Percentiles rank a stretch among this genome's conserved stretches.
phyloP scores from a whole-genome alignment of 768 basidiomycete genomes.

The Tephrocybe sp. region DNA sequence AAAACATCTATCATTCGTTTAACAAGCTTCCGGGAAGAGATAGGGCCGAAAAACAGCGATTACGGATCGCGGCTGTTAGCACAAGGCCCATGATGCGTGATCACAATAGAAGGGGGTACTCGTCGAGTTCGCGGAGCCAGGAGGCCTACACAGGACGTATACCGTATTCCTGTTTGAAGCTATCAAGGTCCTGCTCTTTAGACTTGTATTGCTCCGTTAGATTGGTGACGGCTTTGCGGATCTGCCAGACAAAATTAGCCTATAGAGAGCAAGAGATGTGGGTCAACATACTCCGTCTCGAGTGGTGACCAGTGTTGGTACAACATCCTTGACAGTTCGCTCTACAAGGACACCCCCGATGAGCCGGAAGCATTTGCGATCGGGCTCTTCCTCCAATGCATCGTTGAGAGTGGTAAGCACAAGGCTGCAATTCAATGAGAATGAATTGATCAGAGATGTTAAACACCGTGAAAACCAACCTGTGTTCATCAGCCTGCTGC shows the following conservation, averaged over 20 bases:
- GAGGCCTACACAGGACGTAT: conserved; percentile 52
- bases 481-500: conserved; percentile 93
- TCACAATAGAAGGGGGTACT: neutral
- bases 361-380: conserved; percentile 93
- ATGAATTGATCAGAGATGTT: conserved; percentile 2
- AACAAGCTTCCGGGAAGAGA: neutral
- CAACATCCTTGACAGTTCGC: conserved; percentile 92
- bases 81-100: neutral
- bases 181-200: conserved; percentile 82
- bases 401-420: conserved; percentile 88
- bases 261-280: conserved; percentile 7
- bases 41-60: conserved; percentile 2
- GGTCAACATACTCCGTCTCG: conserved; percentile 68
- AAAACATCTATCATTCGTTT: neutral
- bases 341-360: conserved; percentile 96
- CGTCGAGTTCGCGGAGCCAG: neutral
- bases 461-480: conserved; percentile 45
- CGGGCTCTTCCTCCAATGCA: conserved; percentile 75
- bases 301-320: conserved; percentile 88
- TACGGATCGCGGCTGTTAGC: neutral
- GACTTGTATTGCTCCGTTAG: conserved; percentile 86
- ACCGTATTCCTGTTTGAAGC: conserved; percentile 74
- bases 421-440: conserved; percentile 46
- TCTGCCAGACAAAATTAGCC: conserved; percentile 43
- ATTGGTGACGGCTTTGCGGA: conserved; percentile 73